These are phyloP conservation scores for Effrenium voratum DNA, from an alignment of 73 alveolate genomes.

Conservation along the genomic window DNA sequence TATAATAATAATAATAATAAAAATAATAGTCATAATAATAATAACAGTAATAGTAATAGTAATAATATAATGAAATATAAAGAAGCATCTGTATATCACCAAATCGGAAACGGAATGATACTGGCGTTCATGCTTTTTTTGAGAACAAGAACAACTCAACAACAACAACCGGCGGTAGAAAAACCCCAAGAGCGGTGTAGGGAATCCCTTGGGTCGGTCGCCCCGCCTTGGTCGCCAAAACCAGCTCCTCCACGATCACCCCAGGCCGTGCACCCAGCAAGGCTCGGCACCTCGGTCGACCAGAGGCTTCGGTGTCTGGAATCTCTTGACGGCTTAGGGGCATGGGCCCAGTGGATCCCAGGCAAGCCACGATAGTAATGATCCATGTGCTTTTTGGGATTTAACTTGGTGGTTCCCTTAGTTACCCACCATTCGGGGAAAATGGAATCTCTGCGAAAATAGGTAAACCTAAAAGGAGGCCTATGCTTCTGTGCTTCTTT, in stretches of 20 bases:
- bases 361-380: neutral
- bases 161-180: neutral
- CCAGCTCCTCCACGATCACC: constrained; percentile 75
- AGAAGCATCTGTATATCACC: no score
- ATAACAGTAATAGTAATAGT: no score
- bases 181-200: no score
- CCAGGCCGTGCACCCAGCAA: constrained; percentile 43
- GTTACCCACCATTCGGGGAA: no score
- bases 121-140: neutral
- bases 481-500: no score
- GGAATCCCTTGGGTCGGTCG: neutral
- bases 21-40: no score
- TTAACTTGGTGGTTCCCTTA: no score
- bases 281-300: constrained; percentile 23
- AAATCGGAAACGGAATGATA: no score
- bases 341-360: neutral
- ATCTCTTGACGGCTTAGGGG: neutral
- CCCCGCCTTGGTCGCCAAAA: constrained; percentile 42
- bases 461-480: no score
- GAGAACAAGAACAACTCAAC: neutral
- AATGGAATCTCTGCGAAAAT: no score
- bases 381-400: neutral
- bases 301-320: neutral
- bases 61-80: no score
- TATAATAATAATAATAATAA: no score